phyloP scores from a whole-genome alignment of 1,284 basidiomycete genomes.

The Kalmanozyma brasiliensis region DNA sequence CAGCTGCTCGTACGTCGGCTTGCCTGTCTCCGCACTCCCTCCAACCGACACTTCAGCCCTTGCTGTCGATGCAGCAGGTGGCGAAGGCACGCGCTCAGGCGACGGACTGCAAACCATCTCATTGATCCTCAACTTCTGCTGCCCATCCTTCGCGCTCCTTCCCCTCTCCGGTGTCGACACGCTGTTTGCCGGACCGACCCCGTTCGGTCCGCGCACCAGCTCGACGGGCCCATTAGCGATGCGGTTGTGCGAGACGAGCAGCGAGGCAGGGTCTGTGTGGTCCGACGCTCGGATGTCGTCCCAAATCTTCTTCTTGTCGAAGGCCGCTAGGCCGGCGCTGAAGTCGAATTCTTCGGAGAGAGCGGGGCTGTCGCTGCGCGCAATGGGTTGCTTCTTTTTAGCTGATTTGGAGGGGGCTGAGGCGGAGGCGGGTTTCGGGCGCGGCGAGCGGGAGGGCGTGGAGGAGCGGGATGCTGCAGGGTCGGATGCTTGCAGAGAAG shows the following conservation, averaged over 20 bases:
- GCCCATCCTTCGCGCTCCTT: conserved; percentile 34
- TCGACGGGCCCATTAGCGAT: conserved; percentile 18
- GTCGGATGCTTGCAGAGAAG: conserved; percentile 17
- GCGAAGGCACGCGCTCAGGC: conserved; percentile 23
- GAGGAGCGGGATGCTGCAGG: conserved; percentile 30
- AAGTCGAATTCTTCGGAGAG: conserved; percentile 46
- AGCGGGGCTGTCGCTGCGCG: conserved; percentile 29
- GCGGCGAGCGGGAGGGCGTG: conserved; percentile 43
- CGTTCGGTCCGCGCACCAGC: conserved; percentile 40
- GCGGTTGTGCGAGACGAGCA: conserved; percentile 47
- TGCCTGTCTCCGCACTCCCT: too few species aligned
- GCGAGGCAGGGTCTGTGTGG: conserved; percentile 35
- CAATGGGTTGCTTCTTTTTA: conserved; percentile 28
- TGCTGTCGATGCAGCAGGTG: conserved; percentile 6
- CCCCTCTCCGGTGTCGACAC: conserved; percentile 33
- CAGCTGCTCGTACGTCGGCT: conserved; percentile 41
- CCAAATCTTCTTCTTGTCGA: conserved; percentile 52
- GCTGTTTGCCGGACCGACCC: conserved; percentile 42
- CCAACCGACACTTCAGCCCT: too few species aligned
- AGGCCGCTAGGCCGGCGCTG: conserved; percentile 38
- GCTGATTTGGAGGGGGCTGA: conserved; percentile 18
- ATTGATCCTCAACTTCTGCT: conserved; percentile 41
- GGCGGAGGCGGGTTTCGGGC: conserved; percentile 21
- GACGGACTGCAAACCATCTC: conserved; percentile 46
- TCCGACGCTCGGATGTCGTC: conserved; percentile 49